Percentiles rank a stretch among this genome's conserved stretches.
phyloP scores from a whole-genome alignment of 2,329 filamentous ascomycete species.

The Cryphonectria naterciae region DNA sequence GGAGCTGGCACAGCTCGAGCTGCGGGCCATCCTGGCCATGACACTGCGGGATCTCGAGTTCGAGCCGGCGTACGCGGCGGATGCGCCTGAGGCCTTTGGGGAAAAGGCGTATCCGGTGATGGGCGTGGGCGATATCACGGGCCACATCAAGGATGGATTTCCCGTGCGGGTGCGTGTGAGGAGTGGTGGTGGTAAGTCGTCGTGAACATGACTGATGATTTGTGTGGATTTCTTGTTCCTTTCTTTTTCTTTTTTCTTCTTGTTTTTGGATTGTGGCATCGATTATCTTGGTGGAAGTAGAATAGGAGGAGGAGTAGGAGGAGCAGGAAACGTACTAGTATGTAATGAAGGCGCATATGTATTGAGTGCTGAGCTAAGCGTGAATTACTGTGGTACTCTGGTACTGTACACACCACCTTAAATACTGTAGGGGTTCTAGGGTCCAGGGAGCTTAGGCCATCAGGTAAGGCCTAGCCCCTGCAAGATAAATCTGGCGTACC shows the following conservation, averaged over 20 bases:
- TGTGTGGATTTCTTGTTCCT: no score
- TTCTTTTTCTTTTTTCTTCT: no score
- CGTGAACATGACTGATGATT: not conserved
- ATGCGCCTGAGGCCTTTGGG: conserved; percentile 22
- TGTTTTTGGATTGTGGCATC: no score
- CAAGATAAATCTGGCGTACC: not conserved
- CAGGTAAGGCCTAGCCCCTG: not conserved
- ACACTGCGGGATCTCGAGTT: conserved; percentile 29
- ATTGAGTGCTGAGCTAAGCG: not conserved
- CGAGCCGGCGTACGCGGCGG: conserved; percentile 17
- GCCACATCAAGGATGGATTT: conserved; percentile 22
- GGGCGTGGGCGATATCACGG: conserved; percentile 20
- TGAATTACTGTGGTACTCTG: not conserved
- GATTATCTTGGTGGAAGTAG: no score
- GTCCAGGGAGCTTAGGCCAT: not conserved
- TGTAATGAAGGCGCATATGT: no score
- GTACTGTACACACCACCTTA: no score
- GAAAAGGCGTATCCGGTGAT: conserved; percentile 22
- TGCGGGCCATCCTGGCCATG: conserved; percentile 36
- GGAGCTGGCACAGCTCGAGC: conserved; percentile 41
- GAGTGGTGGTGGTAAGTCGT: not conserved
- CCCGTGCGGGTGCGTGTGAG: conserved; percentile 17
- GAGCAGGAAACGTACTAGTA: no score
- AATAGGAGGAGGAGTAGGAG: no score
- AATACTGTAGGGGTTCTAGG: not conserved